These are phyloP conservation scores for Aspergillus pseudoterreus DNA, from an alignment of 2,329 filamentous ascomycete species.

Conservation along the genomic window DNA sequence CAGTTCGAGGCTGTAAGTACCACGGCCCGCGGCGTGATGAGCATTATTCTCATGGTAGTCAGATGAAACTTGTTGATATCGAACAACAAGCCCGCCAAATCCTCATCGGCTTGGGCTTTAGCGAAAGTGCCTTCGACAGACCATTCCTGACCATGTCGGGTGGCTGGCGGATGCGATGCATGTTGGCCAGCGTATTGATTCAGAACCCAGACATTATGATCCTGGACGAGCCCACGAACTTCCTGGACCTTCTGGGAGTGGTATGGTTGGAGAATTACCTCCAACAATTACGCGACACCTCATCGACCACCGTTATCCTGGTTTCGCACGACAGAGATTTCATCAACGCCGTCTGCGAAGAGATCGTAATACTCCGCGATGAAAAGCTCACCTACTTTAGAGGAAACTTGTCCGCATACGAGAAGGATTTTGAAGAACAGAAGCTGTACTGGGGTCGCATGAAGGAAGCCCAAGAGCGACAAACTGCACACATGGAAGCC, in stretches of 20 bases:
- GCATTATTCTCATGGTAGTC: slow-evolving; percentile 8
- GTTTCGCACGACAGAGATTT: slow-evolving; percentile 86
- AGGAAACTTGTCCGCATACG: slow-evolving; percentile 70
- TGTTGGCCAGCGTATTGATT: slow-evolving; percentile 63
- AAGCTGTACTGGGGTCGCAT: slow-evolving; percentile 67
- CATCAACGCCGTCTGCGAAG: slow-evolving; percentile 68
- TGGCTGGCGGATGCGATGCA: slow-evolving; percentile 69
- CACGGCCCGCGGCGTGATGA: background rate
- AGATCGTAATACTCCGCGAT: slow-evolving; percentile 72
- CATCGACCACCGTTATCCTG: slow-evolving; percentile 64
- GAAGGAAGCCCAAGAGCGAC: slow-evolving; percentile 77
- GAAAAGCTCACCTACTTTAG: slow-evolving; percentile 70
- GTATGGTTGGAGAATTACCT: slow-evolving; percentile 80
- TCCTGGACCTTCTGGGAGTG: slow-evolving; percentile 76
- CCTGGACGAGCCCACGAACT: slow-evolving; percentile 85
- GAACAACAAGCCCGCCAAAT: slow-evolving; percentile 65
- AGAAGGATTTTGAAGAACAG: slow-evolving; percentile 61
- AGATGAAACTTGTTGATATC: slow-evolving; percentile 57
- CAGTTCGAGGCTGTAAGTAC: slow-evolving; percentile 59
- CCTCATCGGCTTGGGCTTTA: slow-evolving; percentile 68
- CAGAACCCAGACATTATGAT: slow-evolving; percentile 74
- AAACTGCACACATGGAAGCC: slow-evolving; percentile 75
- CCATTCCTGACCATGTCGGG: slow-evolving; percentile 67
- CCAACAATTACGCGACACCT: slow-evolving; percentile 49
- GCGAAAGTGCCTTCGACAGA: slow-evolving; percentile 57